Conservation (phyloP, 805 yeast genomes). For the Schwanniomyces yamadae region DNA sequence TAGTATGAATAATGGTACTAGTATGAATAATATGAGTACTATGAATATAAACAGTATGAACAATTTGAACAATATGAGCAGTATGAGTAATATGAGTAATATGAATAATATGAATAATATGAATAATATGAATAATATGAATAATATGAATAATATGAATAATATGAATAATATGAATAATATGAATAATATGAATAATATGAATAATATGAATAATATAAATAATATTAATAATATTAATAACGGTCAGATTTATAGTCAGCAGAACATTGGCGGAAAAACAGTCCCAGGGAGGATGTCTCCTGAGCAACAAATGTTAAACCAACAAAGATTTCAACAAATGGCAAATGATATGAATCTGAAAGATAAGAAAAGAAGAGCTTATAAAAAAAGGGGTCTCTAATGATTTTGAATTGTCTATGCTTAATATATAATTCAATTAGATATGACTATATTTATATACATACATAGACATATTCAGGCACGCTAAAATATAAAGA, state of each 20-base stretch:
- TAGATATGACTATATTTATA: conserved; percentile 1
- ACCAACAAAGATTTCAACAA: conserved; percentile 17
- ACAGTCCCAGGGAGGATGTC: conserved; percentile 9
- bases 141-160: neutral
- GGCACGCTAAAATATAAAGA: neutral
- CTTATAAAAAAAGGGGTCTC: neutral
- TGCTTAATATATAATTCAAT: neutral
- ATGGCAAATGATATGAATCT: conserved; percentile 10
- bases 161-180: neutral
- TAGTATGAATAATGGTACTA: neutral
- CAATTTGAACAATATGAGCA: neutral
- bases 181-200: neutral
- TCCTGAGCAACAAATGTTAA: conserved; percentile 15
- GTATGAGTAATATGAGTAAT: neutral
- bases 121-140: neutral
- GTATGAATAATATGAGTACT: too few species aligned
- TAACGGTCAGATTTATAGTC: neutral
- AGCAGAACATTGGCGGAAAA: conserved; percentile 5
- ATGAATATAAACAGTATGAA: neutral
- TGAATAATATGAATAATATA: neutral
- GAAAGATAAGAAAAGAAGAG: conserved; percentile 5
- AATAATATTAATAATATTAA: neutral
- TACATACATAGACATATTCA: conserved; percentile 1
- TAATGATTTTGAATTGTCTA: too few species aligned
- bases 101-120: neutral